These are phyloP conservation scores for Didymellaceae sp. DNA, from an alignment of 2,329 filamentous ascomycete genomes.

Conservation along the genomic window DNA sequence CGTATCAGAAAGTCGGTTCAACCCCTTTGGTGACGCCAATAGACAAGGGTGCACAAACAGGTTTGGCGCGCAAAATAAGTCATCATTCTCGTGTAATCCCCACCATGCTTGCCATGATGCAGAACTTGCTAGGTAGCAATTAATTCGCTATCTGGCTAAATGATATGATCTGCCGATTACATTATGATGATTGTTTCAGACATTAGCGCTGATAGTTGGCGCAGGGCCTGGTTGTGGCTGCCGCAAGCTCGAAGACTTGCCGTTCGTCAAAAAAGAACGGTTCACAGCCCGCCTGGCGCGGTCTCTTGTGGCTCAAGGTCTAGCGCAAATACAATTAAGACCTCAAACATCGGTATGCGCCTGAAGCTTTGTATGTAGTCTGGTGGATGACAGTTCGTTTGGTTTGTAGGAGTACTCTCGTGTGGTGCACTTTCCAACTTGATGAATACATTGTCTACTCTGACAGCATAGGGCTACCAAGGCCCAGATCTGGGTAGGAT, in stretches of 20 bases:
- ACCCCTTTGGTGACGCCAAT: conserved; percentile 11
- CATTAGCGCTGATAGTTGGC: conserved; percentile 1
- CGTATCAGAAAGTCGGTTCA: conserved; percentile 4
- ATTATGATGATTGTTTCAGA: background rate
- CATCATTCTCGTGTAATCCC: conserved; percentile 11
- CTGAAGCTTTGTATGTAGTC: too few species aligned
- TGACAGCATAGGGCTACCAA: too few species aligned
- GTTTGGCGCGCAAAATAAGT: conserved; percentile 15
- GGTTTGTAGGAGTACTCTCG: too few species aligned
- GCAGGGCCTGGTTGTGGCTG: too few species aligned
- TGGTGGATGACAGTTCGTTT: too few species aligned
- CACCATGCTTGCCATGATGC: conserved; percentile 8
- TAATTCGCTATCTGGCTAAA: background rate
- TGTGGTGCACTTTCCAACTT: too few species aligned
- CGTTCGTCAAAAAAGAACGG: conserved; percentile 1
- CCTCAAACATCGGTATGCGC: conserved; percentile 1
- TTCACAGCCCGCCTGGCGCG: background rate
- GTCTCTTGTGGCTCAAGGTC: background rate
- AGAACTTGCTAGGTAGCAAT: background rate
- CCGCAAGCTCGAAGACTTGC: conserved; percentile 5
- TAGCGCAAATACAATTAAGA: conserved; percentile 5
- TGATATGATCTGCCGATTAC: conserved; percentile 1
- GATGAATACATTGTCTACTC: too few species aligned
- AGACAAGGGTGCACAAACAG: conserved; percentile 13
- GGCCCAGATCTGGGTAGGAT: too few species aligned